Conservation (phyloP, 2,329 filamentous ascomycete species). For the Cercospora brassicicola region DNA sequence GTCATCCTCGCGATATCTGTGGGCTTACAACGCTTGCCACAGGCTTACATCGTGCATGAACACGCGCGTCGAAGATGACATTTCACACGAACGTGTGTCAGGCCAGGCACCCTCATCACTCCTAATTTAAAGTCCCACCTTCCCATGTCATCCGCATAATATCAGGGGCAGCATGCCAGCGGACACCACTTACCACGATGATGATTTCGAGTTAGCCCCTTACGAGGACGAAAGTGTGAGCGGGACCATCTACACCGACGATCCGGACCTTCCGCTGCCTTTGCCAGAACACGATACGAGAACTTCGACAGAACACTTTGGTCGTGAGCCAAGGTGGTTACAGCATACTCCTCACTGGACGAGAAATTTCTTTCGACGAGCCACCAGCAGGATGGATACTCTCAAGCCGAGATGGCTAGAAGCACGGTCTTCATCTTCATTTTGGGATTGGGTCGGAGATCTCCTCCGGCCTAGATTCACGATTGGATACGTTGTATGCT, state of each 20-base stretch:
- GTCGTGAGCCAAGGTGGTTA: slow-evolving; percentile 18
- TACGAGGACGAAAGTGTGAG: slow-evolving; percentile 16
- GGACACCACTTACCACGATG: slow-evolving; percentile 17
- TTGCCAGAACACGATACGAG: slow-evolving; percentile 4
- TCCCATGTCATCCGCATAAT: background rate
- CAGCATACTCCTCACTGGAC: slow-evolving; percentile 17
- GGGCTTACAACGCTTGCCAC: background rate
- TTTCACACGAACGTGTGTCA: background rate
- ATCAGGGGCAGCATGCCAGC: slow-evolving; percentile 5
- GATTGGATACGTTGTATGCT: slow-evolving; percentile 17
- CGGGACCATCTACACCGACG: slow-evolving; percentile 9
- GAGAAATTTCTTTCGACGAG: slow-evolving; percentile 16
- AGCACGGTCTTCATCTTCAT: slow-evolving; percentile 3
- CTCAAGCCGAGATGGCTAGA: slow-evolving; percentile 23
- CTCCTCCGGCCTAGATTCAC: slow-evolving; percentile 19
- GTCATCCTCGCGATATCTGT: background rate
- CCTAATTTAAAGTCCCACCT: background rate
- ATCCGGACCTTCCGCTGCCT: slow-evolving; percentile 22
- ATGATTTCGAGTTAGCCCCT: slow-evolving; percentile 22
- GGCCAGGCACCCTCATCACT: background rate
- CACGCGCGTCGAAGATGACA: background rate
- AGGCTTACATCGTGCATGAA: background rate
- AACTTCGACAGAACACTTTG: background rate
- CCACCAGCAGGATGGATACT: slow-evolving; percentile 18
- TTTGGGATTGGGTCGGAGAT: slow-evolving; percentile 3